Conservation (phyloP, 176 grass and related monocot genomes). For the Carex myosuroides region DNA sequence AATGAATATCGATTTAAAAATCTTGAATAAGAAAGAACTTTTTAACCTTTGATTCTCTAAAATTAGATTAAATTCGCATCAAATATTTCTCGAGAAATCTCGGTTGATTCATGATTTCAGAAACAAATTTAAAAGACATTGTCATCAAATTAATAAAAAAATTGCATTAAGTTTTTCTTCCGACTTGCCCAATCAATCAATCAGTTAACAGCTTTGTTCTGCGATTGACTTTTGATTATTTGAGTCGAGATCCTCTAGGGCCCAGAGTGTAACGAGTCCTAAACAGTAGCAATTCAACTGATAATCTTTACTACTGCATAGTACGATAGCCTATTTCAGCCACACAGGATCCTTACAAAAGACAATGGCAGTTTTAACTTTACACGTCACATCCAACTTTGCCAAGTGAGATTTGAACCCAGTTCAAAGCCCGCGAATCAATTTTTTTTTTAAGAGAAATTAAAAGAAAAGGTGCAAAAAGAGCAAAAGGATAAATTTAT, state of each 20-base stretch:
- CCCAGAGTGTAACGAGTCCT: background rate
- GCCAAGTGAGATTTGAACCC: background rate
- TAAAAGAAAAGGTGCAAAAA: constrained; percentile 2
- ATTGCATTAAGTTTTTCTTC: background rate
- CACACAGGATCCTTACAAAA: background rate
- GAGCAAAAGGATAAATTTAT: background rate
- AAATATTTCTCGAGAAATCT: no score
- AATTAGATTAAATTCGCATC: no score
- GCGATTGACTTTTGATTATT: background rate
- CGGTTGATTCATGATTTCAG: no score
- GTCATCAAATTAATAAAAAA: no score
- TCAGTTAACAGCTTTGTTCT: background rate
- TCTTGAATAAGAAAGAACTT: no score
- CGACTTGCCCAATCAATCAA: background rate
- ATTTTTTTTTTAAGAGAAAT: background rate
- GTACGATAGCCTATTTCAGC: background rate
- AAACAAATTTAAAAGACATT: no score
- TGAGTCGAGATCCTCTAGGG: background rate
- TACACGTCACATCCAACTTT: background rate
- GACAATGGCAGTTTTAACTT: background rate
- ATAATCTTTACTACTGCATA: background rate
- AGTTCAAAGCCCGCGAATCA: background rate
- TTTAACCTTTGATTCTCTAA: no score
- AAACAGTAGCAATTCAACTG: background rate
- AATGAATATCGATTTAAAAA: no score